phyloP scores from a whole-genome alignment of 108 stramenopile genomes.

The Fragilaria radians region DNA sequence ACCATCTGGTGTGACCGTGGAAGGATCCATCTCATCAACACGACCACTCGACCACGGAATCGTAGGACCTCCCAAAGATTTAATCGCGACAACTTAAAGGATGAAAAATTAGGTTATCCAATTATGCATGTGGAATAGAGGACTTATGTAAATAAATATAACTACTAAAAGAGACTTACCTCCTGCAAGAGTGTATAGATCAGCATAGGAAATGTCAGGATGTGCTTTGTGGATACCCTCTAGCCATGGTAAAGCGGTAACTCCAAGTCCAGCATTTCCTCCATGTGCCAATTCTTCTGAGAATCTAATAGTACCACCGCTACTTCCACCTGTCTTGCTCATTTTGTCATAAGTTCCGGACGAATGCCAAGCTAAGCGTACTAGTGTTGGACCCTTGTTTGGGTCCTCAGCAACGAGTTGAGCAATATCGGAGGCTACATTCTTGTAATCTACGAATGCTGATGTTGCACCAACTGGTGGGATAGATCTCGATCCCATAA shows the following conservation, averaged over 20 bases:
- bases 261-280: constrained; percentile 64
- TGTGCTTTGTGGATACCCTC: constrained; percentile 50
- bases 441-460: constrained; percentile 5
- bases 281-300: constrained; percentile 59
- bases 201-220: constrained; percentile 55
- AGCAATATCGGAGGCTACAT: constrained; percentile 41
- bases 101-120: background rate
- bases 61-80: constrained; percentile 46
- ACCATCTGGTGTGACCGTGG: constrained; percentile 56
- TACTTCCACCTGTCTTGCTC: constrained; percentile 45
- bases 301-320: constrained; percentile 67
- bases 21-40: constrained; percentile 37
- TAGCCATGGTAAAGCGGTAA: constrained; percentile 47
- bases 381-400: constrained; percentile 42
- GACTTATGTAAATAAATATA: constrained; percentile 2
- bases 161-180: constrained; percentile 2
- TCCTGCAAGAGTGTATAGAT: constrained; percentile 85
- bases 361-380: constrained; percentile 73
- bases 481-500: no score
- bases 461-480: background rate
- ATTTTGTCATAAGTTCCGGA: constrained; percentile 63
- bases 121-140: background rate
- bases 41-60: constrained; percentile 63
- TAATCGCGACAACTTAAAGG: constrained; percentile 39
- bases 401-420: constrained; percentile 36